Conservation (phyloP, 352 stramenopile species). For the Phytophthora pisi region DNA sequence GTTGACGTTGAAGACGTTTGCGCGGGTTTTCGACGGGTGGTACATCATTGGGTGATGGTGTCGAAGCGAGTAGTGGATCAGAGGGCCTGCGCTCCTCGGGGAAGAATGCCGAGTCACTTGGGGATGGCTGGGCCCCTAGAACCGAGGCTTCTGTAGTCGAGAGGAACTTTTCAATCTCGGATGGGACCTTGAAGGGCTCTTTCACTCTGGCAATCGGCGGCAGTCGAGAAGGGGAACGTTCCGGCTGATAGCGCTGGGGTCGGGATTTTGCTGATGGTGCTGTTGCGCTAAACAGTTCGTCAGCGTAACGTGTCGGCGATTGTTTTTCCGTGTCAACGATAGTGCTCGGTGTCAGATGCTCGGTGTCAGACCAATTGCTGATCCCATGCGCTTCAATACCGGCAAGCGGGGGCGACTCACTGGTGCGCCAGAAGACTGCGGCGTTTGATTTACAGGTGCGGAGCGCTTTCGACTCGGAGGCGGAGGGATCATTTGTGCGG, state of each 20-base stretch:
- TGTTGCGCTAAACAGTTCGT: constrained; percentile 11
- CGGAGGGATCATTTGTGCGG: not conserved
- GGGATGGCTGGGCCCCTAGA: not conserved
- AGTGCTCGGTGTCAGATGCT: not conserved
- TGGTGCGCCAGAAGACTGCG: not conserved
- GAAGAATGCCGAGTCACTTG: not conserved
- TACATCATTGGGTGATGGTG: not conserved
- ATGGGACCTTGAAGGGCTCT: not conserved
- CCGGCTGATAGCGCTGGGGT: not conserved
- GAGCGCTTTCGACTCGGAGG: constrained; percentile 1
- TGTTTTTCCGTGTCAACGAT: not conserved
- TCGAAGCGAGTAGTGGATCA: not conserved
- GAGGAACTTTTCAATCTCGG: not conserved
- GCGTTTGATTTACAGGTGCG: not conserved
- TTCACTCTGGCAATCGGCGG: constrained; percentile 2
- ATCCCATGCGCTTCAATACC: constrained; percentile 22
- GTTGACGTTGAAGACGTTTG: not conserved
- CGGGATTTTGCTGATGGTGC: not conserved
- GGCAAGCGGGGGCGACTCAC: not conserved
- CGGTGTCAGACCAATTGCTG: not conserved
- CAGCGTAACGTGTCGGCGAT: constrained; percentile 19
- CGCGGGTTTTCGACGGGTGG: not conserved
- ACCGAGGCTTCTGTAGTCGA: not conserved
- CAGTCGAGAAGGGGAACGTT: not conserved
- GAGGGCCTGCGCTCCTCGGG: not conserved